Base-by-base conservation (phyloP, 1,284 basidiomycete genomes). In the Gymnopus androsaceus region DNA sequence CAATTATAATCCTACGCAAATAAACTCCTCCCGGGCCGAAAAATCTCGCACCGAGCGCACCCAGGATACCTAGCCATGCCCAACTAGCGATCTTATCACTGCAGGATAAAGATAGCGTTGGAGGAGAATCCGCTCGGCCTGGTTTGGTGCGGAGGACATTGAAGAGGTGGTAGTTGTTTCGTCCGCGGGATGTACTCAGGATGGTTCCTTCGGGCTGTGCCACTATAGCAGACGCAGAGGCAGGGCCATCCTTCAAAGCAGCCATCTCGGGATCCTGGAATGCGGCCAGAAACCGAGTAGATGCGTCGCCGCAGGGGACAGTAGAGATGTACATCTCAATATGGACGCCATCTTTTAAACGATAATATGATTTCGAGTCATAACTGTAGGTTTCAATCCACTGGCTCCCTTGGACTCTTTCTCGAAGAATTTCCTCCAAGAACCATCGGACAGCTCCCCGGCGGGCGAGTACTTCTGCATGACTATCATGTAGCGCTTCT, bases 271-370 rank as follows among this genome's bases (percentile, higher is more conserved):
- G 75, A 59, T 90, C 85, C 69, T 95, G 92, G 30, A 78, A 72
- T 0, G 82, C 74, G 2, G 92, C 86, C 3, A 95, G 80, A 60
- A 85, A 82, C 2, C 88, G 79, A 64, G 82, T 95, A 4, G 95
- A 97, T 1, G 92, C 92, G 64, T 97, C 95, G 5, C 95, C 95
- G 65, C 95, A 92, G 27, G 95, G 95, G n/a, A 94, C 76, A 2
- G 92, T 91, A 1, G 94, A 97, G 54, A 95, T 79, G 63, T 97
- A 98, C 66, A 97, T 76, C 63, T 78, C 76, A 44, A 94, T 61
- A 42, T 73, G 61, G 0, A 88, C 81, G 1, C 72, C 80, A 0
- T 76, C 65, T 49, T 66, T 73, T 30, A 95, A 69, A 21, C 63
- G 58, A 64, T 84, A 89, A n/a, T 61, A 67, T 76, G 2, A 75